These are phyloP conservation scores for Blastomyces parvus DNA, from an alignment of 2,329 filamentous ascomycete genomes.

Conservation along the genomic window DNA sequence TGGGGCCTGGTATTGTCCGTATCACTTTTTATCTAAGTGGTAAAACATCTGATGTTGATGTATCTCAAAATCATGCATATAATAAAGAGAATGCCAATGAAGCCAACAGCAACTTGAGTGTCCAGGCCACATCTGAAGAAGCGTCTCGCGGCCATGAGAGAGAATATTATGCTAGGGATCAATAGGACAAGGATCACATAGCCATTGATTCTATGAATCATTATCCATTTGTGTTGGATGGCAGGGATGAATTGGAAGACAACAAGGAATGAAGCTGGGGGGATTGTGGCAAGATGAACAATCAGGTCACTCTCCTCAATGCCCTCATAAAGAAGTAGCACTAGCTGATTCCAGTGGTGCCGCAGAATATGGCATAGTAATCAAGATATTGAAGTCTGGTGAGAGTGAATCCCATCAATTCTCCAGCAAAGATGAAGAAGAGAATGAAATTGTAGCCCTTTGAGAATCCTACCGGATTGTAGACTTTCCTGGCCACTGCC, in stretches of 20 bases:
- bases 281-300: slow-evolving; percentile 34
- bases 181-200: slow-evolving; percentile 46
- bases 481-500: slow-evolving; percentile 5
- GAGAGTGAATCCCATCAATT: slow-evolving; percentile 41
- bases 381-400: slow-evolving; percentile 43
- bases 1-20: background rate
- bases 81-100: slow-evolving; percentile 13
- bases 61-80: slow-evolving; percentile 40
- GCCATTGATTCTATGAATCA: slow-evolving; percentile 53
- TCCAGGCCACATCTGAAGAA: background rate
- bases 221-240: slow-evolving; percentile 39
- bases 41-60: slow-evolving; percentile 48
- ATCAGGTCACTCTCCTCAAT: slow-evolving; percentile 33
- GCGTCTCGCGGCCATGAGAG: slow-evolving; percentile 42
- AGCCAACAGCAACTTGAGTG: background rate
- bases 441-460: slow-evolving; percentile 50
- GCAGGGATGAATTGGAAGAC: slow-evolving; percentile 36
- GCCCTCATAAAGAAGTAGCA: slow-evolving; percentile 35
- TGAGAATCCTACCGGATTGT: slow-evolving; percentile 41
- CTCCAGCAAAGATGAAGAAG: slow-evolving; percentile 41
- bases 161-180: slow-evolving; percentile 39
- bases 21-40: slow-evolving; percentile 38
- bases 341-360: slow-evolving; percentile 33
- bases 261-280: slow-evolving; percentile 34
- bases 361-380: slow-evolving; percentile 28